Evolutionary conservation across 352 stramenopile genomes (phyloP), one percentile per base, ranked within the genome.

Genomic region (Phytophthora tentaculata): DNA sequence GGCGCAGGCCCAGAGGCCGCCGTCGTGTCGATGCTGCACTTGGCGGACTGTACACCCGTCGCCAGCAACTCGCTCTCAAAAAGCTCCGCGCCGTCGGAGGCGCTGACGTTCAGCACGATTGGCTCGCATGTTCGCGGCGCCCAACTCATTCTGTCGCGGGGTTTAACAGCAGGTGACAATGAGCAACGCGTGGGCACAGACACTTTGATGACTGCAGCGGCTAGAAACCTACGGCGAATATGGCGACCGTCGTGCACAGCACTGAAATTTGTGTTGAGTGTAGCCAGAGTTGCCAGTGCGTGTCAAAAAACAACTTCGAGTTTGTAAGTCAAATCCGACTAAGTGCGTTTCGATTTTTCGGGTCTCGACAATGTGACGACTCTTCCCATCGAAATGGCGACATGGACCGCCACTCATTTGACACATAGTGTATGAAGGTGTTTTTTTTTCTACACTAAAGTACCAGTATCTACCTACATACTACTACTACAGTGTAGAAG

Each of bases 181-280:
- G 29, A 52, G 17, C 20, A 44, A 32, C 44, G 45, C 56, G 37
- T 23, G 44, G n/a, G 29, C 32, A 20, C 17, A 48, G 54, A 22
- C 29, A 48, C 39, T n/a, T 71, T 56, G 67, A 74, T 70, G 62
- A 70, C 67, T 70, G 67, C 50, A 50, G 19, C 4, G 49, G 44
- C 23, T 32, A 73, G 39, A 55, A 67, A 73, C 43, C 45, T 44
- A 44, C 23, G 39, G 57, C 16, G 48, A 57, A 45, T 56, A 61
- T 53, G 48, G 50, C 22, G 56, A 26, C 26, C 12, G 17, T 16
- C 43, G 5, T 37, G 55, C 17, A 32, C 24, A 2, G 41, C 17
- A 48, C 4, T 32, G 26, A 32, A 32, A 32, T 32, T 39, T 14
- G 28, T 39, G 32, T 14, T 4, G 5, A 5, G 35, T 43, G 13